Percentiles rank a stretch among this genome's conserved stretches.
These are phyloP conservation scores for Mucor irregularis DNA, from an alignment of 371 early-diverging fungal species.

Conservation along the genomic window DNA sequence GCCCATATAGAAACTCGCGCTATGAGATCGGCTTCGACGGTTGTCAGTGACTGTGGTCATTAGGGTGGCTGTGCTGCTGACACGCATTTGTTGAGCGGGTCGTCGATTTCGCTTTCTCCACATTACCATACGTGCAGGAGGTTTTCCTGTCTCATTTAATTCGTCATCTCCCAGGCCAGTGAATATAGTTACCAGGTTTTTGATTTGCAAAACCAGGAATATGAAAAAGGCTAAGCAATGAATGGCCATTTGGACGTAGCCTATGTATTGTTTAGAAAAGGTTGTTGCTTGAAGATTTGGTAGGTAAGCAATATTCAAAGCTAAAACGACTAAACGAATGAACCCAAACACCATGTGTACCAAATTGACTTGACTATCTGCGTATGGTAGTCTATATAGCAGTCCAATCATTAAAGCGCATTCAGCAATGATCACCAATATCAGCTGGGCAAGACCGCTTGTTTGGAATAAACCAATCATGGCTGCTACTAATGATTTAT, in stretches of 20 bases:
- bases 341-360: slow-evolving; percentile 26
- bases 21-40: background rate
- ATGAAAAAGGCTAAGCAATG: slow-evolving; percentile 36
- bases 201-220: slow-evolving; percentile 20
- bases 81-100: background rate
- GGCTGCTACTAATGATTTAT: slow-evolving; percentile 34
- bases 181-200: slow-evolving; percentile 13
- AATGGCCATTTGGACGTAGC: slow-evolving; percentile 36
- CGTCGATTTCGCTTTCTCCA: slow-evolving; percentile 14
- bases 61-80: slow-evolving; percentile 1
- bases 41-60: background rate
- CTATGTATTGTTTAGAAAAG: slow-evolving; percentile 33
- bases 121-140: slow-evolving; percentile 23
- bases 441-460: slow-evolving; percentile 35
- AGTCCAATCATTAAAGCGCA: slow-evolving; percentile 9
- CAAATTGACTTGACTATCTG: slow-evolving; percentile 31
- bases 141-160: slow-evolving; percentile 12
- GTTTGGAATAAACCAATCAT: slow-evolving; percentile 44
- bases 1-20: slow-evolving; percentile 12
- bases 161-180: slow-evolving; percentile 25
- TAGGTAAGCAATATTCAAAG: slow-evolving; percentile 33
- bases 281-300: slow-evolving; percentile 10
- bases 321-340: slow-evolving; percentile 23
- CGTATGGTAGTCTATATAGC: slow-evolving; percentile 29
- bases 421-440: slow-evolving; percentile 36